These are phyloP conservation scores for Aspergillus oerlinghausenensis DNA, from an alignment of 2,329 filamentous ascomycete species.

Conservation along the genomic window DNA sequence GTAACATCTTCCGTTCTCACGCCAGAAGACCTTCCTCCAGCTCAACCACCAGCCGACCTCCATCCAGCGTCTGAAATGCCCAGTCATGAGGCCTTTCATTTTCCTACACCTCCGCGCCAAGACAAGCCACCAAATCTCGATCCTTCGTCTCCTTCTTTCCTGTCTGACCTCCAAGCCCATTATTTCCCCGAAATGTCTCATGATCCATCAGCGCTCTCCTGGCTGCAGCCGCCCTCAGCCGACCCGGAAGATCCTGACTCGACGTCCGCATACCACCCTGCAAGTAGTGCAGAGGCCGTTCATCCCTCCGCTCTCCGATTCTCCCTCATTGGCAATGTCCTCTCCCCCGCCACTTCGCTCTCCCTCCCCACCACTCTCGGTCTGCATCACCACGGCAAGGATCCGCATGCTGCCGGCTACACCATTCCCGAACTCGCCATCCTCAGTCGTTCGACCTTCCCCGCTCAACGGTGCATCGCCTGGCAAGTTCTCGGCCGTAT, in stretches of 20 bases:
- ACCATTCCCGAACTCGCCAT: constrained; percentile 82
- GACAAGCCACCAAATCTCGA: constrained; percentile 67
- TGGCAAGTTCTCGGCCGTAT: constrained; percentile 87
- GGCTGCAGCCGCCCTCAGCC: constrained; percentile 73
- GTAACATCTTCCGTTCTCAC: constrained; percentile 5
- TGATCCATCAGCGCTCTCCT: constrained; percentile 79
- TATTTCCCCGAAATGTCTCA: constrained; percentile 88
- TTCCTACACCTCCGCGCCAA: constrained; percentile 42
- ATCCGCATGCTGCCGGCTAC: constrained; percentile 90
- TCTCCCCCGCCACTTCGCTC: constrained; percentile 71
- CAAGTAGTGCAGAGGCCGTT: constrained; percentile 62
- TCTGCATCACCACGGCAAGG: constrained; percentile 88
- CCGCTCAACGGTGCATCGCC: constrained; percentile 83
- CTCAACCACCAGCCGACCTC: constrained; percentile 33
- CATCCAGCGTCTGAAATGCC: constrained; percentile 37
- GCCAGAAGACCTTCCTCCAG: constrained; percentile 34
- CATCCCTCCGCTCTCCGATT: constrained; percentile 73
- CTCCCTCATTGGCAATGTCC: constrained; percentile 74
- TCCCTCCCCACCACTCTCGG: constrained; percentile 72
- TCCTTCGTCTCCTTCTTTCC: constrained; percentile 75
- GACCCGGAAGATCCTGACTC: constrained; percentile 59
- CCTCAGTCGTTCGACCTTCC: constrained; percentile 73
- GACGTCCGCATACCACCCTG: constrained; percentile 77
- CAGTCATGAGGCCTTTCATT: constrained; percentile 34
- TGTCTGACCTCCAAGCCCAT: constrained; percentile 77